A percentile compares a stretch with the other conserved stretches of the same genome.
Conservation (phyloP, 192 early-diverging fungal genomes). For the Oehlia diaphana region DNA sequence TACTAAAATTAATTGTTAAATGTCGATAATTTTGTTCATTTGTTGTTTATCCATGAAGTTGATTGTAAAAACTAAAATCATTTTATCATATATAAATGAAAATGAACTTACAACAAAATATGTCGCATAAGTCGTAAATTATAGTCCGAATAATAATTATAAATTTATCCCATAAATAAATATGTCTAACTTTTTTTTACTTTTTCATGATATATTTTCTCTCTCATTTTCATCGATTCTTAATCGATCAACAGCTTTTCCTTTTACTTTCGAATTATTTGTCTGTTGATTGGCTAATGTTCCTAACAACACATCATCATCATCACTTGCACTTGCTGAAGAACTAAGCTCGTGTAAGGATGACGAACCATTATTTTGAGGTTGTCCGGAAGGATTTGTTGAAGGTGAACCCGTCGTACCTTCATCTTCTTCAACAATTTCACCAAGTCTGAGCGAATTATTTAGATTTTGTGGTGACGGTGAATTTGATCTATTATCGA, state of each 20-base stretch:
- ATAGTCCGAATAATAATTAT: not conserved
- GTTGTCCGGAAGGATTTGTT: not conserved
- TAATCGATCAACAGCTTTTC: slow-evolving; percentile 25
- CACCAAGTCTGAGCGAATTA: not conserved
- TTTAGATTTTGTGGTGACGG: not conserved
- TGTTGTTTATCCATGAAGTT: too few relatives aligned
- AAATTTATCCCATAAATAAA: not conserved
- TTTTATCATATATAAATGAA: not conserved
- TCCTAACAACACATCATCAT: not conserved
- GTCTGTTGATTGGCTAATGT: not conserved
- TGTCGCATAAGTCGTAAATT: not conserved
- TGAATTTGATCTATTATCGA: slow-evolving; percentile 1
- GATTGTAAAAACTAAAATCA: too few relatives aligned
- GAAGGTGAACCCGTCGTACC: slow-evolving; percentile 2
- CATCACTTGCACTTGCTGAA: slow-evolving; percentile 22
- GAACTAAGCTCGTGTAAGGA: not conserved
- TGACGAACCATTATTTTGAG: not conserved
- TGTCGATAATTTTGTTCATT: too few relatives aligned
- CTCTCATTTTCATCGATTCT: not conserved
- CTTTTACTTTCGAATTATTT: slow-evolving; percentile 13
- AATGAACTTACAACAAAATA: not conserved
- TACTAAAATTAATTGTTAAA: too few relatives aligned
- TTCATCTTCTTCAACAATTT: slow-evolving; percentile 28
- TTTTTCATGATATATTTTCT: not conserved
- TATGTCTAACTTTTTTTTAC: not conserved